phyloP scores from a whole-genome alignment of 768 basidiomycete species.

The Amanita pseudoporphyria region DNA sequence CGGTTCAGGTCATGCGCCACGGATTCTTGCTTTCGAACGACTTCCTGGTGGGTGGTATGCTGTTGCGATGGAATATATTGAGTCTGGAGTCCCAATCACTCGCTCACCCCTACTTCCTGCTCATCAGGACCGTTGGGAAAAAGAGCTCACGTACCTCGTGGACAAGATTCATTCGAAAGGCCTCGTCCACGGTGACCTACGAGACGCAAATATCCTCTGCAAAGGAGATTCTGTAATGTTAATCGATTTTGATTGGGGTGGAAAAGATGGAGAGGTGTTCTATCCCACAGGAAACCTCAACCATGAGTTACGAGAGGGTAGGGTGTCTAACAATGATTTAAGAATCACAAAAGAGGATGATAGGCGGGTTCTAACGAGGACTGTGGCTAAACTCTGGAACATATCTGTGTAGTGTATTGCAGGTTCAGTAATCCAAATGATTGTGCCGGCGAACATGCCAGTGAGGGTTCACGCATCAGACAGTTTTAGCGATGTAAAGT shows the following conservation, averaged over 20 bases:
- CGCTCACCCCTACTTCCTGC: constrained; percentile 16
- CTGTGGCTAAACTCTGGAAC: constrained; percentile 1
- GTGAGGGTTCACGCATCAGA: too few relatives aligned
- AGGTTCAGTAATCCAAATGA: too few relatives aligned
- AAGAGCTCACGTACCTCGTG: constrained; percentile 8
- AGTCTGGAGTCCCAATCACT: neutral
- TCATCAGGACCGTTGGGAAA: constrained; percentile 3
- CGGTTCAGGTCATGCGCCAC: too few relatives aligned
- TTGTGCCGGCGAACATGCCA: too few relatives aligned
- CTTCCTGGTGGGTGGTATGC: too few relatives aligned
- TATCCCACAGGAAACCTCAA: constrained; percentile 13
- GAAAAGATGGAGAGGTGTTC: constrained; percentile 9
- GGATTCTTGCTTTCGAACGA: too few relatives aligned
- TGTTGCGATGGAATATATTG: too few relatives aligned
- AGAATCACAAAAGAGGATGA: constrained; percentile 5
- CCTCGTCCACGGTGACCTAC: constrained; percentile 16
- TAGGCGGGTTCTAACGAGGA: neutral
- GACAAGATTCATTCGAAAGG: constrained; percentile 8
- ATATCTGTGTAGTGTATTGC: neutral
- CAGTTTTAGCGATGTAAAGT: too few relatives aligned
- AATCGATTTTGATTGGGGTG: constrained; percentile 20
- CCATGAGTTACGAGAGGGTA: constrained; percentile 8
- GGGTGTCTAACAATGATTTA: constrained; percentile 5
- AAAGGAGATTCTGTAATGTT: constrained; percentile 7
- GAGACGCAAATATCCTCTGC: constrained; percentile 15